A percentile compares a stretch with the other conserved stretches of the same genome.
Conservation (phyloP, 2,329 filamentous ascomycete genomes). For the Microdochium paspali region DNA sequence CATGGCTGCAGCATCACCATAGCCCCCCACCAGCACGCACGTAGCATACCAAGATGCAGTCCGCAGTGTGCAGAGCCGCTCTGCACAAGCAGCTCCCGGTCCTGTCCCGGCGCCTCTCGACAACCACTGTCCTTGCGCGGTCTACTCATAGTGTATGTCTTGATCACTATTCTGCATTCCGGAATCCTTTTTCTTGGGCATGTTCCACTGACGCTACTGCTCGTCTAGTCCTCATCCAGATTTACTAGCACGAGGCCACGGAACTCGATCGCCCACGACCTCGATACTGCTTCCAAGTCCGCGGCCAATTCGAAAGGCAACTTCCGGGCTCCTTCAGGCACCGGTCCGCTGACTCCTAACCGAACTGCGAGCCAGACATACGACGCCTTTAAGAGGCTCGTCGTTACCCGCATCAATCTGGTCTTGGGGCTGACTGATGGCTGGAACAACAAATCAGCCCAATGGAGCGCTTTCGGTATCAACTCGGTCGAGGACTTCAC, state of each 20-base stretch:
- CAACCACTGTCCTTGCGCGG: slow-evolving; percentile 6
- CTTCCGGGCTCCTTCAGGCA: background rate
- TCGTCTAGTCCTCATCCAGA: no score
- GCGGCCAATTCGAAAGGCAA: background rate
- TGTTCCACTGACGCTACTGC: no score
- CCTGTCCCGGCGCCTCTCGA: slow-evolving; percentile 10
- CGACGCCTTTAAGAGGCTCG: slow-evolving; percentile 13
- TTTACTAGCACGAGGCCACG: no score
- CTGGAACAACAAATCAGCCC: slow-evolving; percentile 13
- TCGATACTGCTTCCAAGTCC: no score
- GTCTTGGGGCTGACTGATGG: slow-evolving; percentile 20
- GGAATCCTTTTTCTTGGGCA: no score
- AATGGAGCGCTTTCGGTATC: slow-evolving; percentile 24
- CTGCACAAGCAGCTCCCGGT: background rate
- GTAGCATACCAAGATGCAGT: background rate
- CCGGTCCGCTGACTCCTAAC: background rate
- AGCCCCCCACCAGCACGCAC: background rate
- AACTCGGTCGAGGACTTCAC: slow-evolving; percentile 30
- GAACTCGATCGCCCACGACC: no score
- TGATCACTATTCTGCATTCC: no score
- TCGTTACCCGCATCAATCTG: slow-evolving; percentile 19
- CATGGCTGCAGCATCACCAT: background rate
- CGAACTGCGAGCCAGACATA: slow-evolving; percentile 9
- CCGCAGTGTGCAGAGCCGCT: background rate
- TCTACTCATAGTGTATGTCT: no score